Conservation (phyloP, 2,329 filamentous ascomycete genomes). For the Talaromyces amestolkiae region DNA sequence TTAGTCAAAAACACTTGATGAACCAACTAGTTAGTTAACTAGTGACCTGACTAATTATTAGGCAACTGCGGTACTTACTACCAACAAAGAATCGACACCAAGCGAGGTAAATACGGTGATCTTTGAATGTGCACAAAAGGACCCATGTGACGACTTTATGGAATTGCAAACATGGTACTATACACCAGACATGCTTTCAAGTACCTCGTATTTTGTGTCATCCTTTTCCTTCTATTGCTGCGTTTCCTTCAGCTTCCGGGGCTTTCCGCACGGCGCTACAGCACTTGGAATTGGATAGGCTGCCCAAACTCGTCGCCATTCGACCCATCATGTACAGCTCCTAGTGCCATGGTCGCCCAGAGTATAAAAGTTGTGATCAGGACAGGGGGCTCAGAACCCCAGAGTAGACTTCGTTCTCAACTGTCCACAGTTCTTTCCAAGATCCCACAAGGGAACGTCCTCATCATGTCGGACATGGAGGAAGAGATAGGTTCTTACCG, state of each 20-base stretch:
- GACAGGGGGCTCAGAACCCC: slow-evolving; percentile 3
- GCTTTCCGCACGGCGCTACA: slow-evolving; percentile 1
- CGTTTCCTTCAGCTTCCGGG: neutral
- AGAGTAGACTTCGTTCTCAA: slow-evolving; percentile 10
- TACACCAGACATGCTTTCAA: neutral
- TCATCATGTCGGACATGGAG: slow-evolving; percentile 12
- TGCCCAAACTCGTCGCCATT: slow-evolving; percentile 7
- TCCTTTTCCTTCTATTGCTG: neutral
- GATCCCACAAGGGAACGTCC: slow-evolving; percentile 1
- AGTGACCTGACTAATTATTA: no score
- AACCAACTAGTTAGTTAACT: no score
- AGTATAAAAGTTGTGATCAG: slow-evolving; percentile 7
- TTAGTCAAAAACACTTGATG: no score
- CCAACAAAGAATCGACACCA: neutral
- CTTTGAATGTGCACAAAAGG: neutral
- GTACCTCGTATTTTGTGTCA: neutral
- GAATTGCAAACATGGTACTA: neutral
- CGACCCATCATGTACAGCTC: slow-evolving; percentile 1
- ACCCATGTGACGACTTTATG: no score
- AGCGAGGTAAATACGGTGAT: neutral
- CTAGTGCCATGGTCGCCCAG: neutral
- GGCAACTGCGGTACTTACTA: neutral
- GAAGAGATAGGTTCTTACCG: slow-evolving; percentile 2
- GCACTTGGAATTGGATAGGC: neutral
- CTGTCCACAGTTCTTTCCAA: neutral